Evolutionary conservation across 305 asterid genomes (phyloP), one percentile per base, ranked within the genome.

Genomic region (Rubia peregrina): DNA sequence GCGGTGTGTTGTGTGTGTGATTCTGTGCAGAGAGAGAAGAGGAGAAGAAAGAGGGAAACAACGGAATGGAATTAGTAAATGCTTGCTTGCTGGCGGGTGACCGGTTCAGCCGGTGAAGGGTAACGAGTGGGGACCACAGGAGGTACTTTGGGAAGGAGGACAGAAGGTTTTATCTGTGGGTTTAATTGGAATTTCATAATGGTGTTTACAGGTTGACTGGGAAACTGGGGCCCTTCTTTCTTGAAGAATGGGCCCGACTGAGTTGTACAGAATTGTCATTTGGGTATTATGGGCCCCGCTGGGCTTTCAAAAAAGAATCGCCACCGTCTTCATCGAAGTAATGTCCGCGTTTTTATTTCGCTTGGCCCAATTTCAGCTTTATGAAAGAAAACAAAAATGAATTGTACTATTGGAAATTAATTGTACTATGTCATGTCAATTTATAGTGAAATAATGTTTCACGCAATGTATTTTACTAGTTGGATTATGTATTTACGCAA

Each of bases 1-100:
- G 24, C 30, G 57, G 57, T 36, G 48, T 4, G 21, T 12, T 33
- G 69, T 44, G 73, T 68, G 40, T 33, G n/a, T 30, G 41, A 33
- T 76, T 76, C 78, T 78, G 21, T 51, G 82, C 81, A 80, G 80
- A 73, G 75, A 77, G 72, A 4, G 21, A 68, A 80, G 49, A 68
- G 79, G 74, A 67, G 46, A 66, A 62, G 60, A 49, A 55, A 24
- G 46, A 61, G 61, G 71, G 56, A 51, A 70, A 19, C 8, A 81
- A 72, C 70, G 75, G 77, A 73, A 77, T 76, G 61, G 66, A 4
- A 42, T 55, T 44, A 43, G 49, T 68, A 43, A 59, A 59, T 62
- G 61, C 62, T 43, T 12, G 71, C 65, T 60, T 60, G 71, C 68
- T 46, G 41, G 17, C 16, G 67, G 44, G 59, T 73, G 72, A 73